Base-by-base conservation (phyloP, 2,329 filamentous ascomycete species). In the Pseudohalonectria lignicola region DNA sequence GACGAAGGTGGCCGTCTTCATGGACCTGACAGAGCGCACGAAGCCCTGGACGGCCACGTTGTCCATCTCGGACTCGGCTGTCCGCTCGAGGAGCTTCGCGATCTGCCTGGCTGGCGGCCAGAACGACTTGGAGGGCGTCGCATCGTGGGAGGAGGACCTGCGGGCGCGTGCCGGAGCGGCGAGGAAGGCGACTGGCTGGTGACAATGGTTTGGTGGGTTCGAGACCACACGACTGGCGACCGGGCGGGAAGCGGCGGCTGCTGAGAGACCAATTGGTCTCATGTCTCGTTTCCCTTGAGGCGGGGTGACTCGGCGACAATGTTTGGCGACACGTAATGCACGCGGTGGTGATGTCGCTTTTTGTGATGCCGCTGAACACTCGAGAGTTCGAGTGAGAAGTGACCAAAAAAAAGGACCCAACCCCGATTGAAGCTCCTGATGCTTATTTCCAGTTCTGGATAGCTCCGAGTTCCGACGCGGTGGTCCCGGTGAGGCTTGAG, bases 1-100 rank as follows among this genome's bases (percentile, higher is more conserved):
- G 37, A 88, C 81, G 62, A 98, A 96, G 5, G 82, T 79, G 42
- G 82, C 69, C 17, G 73, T 73, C 57, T 95, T 94, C 66, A 93
- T 87, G 56, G 86, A 84, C 44, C 90, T 75, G 43, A 94, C 79
- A 4, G 86, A 90, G 45, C 85, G 76, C 39, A 95, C 71, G 63
- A 82, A 90, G 43, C 88, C 90, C 54, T 82, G 73, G 48, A 94
- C 66, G 41, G 70, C 69, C 34, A 82, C 66, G 49, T 69, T 56
- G n/a, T 58, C 47, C 30, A 64, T 59, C 33, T 61, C 52, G 25
- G 61, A 55, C 15, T 56, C 47, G 2, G 72, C 68, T 30, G 60
- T 62, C 59, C 64, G 70, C 23, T 66, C 64, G 37, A 82, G 66
- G 10, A 83, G 60, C 38, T 66, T 63, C n/a, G 75, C 70, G 31